Base-by-base conservation (phyloP, 768 basidiomycete species). In the Rhodocollybia butyracea region DNA sequence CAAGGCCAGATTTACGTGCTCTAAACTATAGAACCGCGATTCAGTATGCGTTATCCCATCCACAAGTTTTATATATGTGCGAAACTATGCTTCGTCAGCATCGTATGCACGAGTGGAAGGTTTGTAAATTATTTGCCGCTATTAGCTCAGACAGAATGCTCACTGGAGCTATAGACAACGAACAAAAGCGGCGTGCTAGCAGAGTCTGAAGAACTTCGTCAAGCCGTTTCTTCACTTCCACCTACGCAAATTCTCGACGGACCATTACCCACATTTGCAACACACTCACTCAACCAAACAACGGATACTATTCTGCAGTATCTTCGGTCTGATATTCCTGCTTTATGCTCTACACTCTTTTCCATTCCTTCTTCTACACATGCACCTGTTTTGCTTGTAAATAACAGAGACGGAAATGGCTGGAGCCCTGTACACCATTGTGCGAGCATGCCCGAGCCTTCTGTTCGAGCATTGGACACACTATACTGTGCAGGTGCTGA, bases 401-500 rank as follows among this genome's bases (percentile, higher is more conserved):
- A 91, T 71, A 65, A 76, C 55, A 82, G 82, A 29, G 88, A 91
- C 64, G 62, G 74, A 5, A 75, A 79, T 47, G 89, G 88, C 46
- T 89, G 89, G 86, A 84, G 85, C 59, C 75, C 84, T 53, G 77
- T 91, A 47, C 89, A 91, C 61, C 76, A 90, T 62, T 88, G 85
- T 64, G 83, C 78, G 54, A 77, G 81, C 56, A 73, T 74, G 47
- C 68, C 72, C 51, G 68, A 71, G 22, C 88, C 86, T 3, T 86
- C 82, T 12, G 70, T 81, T 40, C 77, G 84, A 53, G 73, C 85
- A 52, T 73, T 91, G 56, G 88, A 91, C 59, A 78, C 82, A 24
- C 73, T 91, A 36, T 90, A 88, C 61, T 83, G 80, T 56, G 89
- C 88, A 31, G 89, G 89, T 43, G 87, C 88, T 21, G 89, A 91